Evolutionary conservation across 441 rosid genomes (phyloP), one percentile per base, ranked within the genome.

Genomic region (Gossypium trilobum): DNA sequence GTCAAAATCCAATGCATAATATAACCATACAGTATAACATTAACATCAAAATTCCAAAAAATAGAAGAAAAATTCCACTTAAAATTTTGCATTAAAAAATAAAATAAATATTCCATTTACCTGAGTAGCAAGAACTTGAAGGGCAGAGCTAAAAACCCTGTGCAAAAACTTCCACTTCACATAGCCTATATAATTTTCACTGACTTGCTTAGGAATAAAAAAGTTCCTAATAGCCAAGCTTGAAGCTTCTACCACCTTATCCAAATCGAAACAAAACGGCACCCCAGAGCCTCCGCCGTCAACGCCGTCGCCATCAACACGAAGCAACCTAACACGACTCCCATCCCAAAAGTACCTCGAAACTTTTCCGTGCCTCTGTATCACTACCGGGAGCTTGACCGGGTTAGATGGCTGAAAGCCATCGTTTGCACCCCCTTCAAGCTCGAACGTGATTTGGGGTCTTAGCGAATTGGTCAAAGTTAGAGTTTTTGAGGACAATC

Each of bases 41-140:
- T 56, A 48, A 11, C 60, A 48, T 60, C 48, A 33, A 42, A 55
- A 39, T 29, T 62, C 17, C 13, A 54, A 52, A n/a, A 59, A 22
- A 3, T n/a, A 46, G 44, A 36, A 8, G 44, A 36, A 36, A 36
- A 10, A 19, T 11, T 44, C 6, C 5, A 0, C 0, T 6, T 14
- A 44, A 50, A 48, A 74, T 1, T 0, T 48, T 27, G 11, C 25
- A 61, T 0, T 1, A 71, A 1, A 3, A 65, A 20, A 25, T 4
- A 0, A 59, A 16, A 48, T 46, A 8, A 69, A 44, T 65, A 13
- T 27, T 55, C 3, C 54, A 8, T 50, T 64, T 76, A 91, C 98
- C 93, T 93, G 98, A 78, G 98, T 93, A 68, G 98, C 98, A 83
- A 93, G 92, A 85, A 93, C 97, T 74, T 91, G 98, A 4, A 93